Conservation (phyloP, 2,329 filamentous ascomycete species). For the Ophiocordyceps polyrhachis-furcata region DNA sequence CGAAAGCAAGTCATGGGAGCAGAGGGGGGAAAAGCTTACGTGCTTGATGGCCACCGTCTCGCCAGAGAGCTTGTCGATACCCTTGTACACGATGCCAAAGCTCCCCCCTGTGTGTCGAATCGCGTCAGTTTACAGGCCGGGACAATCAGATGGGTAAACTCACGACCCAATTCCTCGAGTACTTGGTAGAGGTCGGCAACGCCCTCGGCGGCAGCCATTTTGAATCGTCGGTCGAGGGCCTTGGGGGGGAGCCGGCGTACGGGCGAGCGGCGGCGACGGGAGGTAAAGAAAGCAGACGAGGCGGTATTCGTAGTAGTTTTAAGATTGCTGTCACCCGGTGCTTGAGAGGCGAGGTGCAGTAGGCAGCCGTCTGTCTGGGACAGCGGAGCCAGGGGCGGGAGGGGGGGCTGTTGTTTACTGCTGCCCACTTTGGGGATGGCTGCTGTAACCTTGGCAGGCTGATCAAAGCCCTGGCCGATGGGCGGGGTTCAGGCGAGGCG, state of each 20-base stretch:
- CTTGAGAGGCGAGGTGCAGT: not conserved
- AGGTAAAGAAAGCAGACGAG: slow-evolving; percentile 1
- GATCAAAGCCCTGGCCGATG: slow-evolving; percentile 2
- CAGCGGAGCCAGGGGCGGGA: slow-evolving; percentile 8
- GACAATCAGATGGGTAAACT: slow-evolving; percentile 18
- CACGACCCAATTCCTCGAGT: slow-evolving; percentile 88
- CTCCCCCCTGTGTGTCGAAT: slow-evolving; percentile 53
- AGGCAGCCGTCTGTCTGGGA: slow-evolving; percentile 10
- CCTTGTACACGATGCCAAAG: slow-evolving; percentile 94
- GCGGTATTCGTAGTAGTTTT: not conserved
- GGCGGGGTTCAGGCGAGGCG: slow-evolving; percentile 4
- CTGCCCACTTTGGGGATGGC: slow-evolving; percentile 19
- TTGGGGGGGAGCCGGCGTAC: slow-evolving; percentile 1
- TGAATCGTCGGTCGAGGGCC: slow-evolving; percentile 3
- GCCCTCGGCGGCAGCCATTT: slow-evolving; percentile 40
- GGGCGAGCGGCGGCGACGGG: not conserved
- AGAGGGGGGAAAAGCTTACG: slow-evolving; percentile 29
- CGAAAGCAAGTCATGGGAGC: not conserved
- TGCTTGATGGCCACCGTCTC: slow-evolving; percentile 95
- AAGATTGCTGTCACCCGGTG: not conserved
- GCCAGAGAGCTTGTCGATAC: slow-evolving; percentile 75
- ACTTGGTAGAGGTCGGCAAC: slow-evolving; percentile 84
- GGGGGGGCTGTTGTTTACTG: slow-evolving; percentile 18
- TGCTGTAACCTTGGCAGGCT: slow-evolving; percentile 4
- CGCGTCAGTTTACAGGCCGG: slow-evolving; percentile 2